These are phyloP conservation scores for Apiospora hydei DNA, from an alignment of 2,329 filamentous ascomycete genomes.

Conservation along the genomic window DNA sequence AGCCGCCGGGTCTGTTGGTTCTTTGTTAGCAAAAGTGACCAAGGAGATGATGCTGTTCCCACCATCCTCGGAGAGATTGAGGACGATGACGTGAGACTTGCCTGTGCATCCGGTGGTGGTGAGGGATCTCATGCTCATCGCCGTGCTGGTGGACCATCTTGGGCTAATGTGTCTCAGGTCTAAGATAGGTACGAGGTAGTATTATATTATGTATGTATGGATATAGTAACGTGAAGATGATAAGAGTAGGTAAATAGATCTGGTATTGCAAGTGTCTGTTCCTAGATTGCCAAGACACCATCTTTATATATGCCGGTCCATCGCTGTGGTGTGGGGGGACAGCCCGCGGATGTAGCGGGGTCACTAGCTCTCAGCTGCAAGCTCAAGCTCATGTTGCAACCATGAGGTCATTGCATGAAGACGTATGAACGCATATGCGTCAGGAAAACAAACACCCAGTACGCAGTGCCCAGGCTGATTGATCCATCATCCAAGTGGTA, in stretches of 20 bases:
- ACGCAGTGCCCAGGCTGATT: neutral
- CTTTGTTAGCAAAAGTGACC: neutral
- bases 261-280: neutral
- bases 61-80: too few species aligned
- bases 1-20: slow-evolving; percentile 52
- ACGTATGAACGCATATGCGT: neutral
- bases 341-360: neutral
- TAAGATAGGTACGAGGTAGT: neutral
- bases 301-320: neutral
- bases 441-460: neutral
- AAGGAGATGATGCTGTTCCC: too few species aligned
- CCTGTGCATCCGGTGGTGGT: slow-evolving; percentile 54
- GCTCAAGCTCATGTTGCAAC: slow-evolving; percentile 9
- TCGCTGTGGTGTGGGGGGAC: neutral
- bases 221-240: neutral
- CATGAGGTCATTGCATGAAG: slow-evolving; percentile 16
- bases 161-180: slow-evolving; percentile 13
- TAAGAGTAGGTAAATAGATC: too few species aligned
- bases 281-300: slow-evolving; percentile 21
- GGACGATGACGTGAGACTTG: slow-evolving; percentile 38
- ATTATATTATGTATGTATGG: neutral
- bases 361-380: neutral
- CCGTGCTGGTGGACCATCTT: slow-evolving; percentile 59
- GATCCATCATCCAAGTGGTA: neutral
- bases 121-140: slow-evolving; percentile 59